Evolutionary conservation across 2,329 filamentous ascomycete genomes (phyloP), one percentile per base, ranked within the genome.

Genomic region (Escovopsis weberi): DNA sequence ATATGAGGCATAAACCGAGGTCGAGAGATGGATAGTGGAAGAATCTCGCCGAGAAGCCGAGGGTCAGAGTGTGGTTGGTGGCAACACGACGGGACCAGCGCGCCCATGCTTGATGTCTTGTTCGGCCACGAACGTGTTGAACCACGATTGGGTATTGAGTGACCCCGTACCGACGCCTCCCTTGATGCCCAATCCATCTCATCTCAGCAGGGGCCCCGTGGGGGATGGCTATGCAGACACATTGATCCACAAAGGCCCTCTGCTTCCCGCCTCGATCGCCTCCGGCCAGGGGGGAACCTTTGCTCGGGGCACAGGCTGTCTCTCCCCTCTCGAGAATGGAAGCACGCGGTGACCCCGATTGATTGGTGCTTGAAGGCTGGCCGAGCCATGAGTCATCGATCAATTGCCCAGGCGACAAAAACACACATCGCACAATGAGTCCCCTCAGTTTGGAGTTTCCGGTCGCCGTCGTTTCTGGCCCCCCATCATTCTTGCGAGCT

Each of bases 171-270:
- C 33, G 26, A 11, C n/a, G 35, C 15, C n/a, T 6, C 23, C 18
- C 10, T 52, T 54, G 52, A 45, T 55, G 53, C 54, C 54, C 54
- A 53, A 56, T 32, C 35, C 18, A 15, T 37, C 35, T 18, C 12
- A 37, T 37, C 15, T 11, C 15, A 37, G 35, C 15, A n/a, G 18
- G 34, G 34, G 34, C 35, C 28, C 28, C 11, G 28, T 9, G 28
- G 11, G 6, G 28, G 7, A 18, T 37, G 35, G 35, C n/a, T 37
- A 9, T 32, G 28, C 28, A 11, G 4, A 32, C 28, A 32, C 11
- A 9, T 32, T 12, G 37, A 19, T 11, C 37, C 37, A 28, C 28
- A 39, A 39, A n/a, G 26, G 23, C 26, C 26, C 28, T 19, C 23
- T 4, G 12, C 10, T 15, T 37, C 8, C 35, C 35, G 6, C 35